phyloP scores from a whole-genome alignment of 169 alveolate species.

The Miamiensis avidus region DNA sequence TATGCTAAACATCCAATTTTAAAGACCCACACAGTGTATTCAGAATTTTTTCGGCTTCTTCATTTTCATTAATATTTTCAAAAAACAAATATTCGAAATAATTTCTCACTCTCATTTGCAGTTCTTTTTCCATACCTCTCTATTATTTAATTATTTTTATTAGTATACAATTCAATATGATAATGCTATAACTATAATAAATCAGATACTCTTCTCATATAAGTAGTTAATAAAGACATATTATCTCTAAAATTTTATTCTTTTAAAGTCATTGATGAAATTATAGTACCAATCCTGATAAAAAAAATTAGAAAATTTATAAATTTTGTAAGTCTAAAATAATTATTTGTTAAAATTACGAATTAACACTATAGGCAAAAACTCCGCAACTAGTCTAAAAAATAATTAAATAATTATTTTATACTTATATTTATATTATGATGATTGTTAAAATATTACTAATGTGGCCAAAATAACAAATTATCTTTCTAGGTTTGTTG shows the following conservation, averaged over 20 bases:
- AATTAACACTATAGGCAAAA: slow-evolving; percentile 23
- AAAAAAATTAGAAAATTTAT: too few species aligned
- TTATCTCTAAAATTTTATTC: not conserved
- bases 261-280: not conserved
- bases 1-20: slow-evolving; percentile 1
- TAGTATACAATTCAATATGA: not conserved
- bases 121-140: slow-evolving; percentile 11
- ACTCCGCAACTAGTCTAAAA: slow-evolving; percentile 10
- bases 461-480: slow-evolving; percentile 13
- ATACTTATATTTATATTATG: not conserved
- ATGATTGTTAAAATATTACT: not conserved
- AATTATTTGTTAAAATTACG: not conserved
- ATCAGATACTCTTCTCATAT: slow-evolving; percentile 8
- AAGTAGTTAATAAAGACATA: slow-evolving; percentile 3
- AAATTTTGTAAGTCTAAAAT: too few species aligned
- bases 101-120: slow-evolving; percentile 19
- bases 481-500: not conserved
- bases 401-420: too few species aligned
- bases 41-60: slow-evolving; percentile 18
- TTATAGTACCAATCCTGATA: slow-evolving; percentile 4
- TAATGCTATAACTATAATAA: too few species aligned
- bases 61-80: slow-evolving; percentile 18
- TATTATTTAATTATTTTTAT: not conserved
- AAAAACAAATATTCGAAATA: slow-evolving; percentile 22
- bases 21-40: slow-evolving; percentile 4